Evolutionary conservation across 768 basidiomycete species (phyloP).

Genomic region (Rhodotorula toruloides): DNA sequence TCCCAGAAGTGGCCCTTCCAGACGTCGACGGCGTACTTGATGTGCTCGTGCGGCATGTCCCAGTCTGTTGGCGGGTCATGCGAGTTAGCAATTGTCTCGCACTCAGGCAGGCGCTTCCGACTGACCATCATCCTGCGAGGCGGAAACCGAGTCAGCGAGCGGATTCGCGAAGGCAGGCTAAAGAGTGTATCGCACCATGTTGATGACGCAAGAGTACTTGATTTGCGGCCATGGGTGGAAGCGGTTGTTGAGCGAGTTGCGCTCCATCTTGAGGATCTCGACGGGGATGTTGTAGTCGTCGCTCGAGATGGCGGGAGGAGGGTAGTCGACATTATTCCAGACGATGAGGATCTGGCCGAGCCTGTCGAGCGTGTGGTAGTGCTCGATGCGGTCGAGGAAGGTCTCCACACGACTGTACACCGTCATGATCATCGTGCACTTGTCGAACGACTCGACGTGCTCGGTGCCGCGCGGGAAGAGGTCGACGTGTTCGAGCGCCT

Average conservation of each 20-base stretch:
- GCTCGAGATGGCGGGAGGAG: not conserved
- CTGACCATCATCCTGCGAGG: too few species aligned
- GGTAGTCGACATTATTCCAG: constrained; percentile 1
- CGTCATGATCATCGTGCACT: constrained; percentile 7
- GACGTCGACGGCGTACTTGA: constrained; percentile 1
- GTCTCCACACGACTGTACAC: constrained; percentile 3
- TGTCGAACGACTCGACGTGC: constrained; percentile 4
- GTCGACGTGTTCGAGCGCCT: not conserved
- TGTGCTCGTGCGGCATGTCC: constrained; percentile 5
- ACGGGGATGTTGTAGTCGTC: constrained; percentile 7
- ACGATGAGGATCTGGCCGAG: constrained; percentile 7
- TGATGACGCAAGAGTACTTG: constrained; percentile 4
- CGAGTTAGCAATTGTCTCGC: not conserved
- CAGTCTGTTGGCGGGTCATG: not conserved
- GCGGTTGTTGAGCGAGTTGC: constrained; percentile 14
- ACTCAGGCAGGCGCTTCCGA: too few species aligned
- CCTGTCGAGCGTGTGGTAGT: not conserved
- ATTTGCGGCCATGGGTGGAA: constrained; percentile 9
- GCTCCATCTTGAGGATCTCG: constrained; percentile 3
- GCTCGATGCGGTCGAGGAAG: constrained; percentile 1
- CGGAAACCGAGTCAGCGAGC: not conserved
- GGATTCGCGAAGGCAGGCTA: not conserved
- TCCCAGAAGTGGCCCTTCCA: constrained; percentile 2
- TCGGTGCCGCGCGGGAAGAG: not conserved
- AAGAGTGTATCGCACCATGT: constrained; percentile 2